Percentiles rank a stretch among this genome's conserved stretches.
These are phyloP conservation scores for Aspergillus thermomutatus DNA, from an alignment of 2,329 filamentous ascomycete species.

Conservation along the genomic window DNA sequence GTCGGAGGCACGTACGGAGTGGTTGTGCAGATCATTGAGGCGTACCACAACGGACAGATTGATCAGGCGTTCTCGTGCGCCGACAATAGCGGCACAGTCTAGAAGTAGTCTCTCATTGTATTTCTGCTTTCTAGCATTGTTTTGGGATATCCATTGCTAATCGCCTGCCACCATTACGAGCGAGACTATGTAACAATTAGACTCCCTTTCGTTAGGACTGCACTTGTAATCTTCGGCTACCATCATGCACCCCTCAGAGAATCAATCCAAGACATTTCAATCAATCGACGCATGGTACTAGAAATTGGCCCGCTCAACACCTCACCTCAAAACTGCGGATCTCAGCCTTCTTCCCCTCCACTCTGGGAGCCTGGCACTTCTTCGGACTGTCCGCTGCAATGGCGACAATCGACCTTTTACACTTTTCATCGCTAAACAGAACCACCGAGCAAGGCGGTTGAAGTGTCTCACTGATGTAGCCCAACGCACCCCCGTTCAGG, in stretches of 20 bases:
- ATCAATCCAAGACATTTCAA: too few species aligned
- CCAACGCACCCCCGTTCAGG: conserved; percentile 11
- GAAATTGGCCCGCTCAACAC: background rate
- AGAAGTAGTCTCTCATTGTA: background rate
- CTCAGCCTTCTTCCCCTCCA: background rate
- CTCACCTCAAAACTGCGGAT: background rate
- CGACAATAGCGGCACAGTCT: background rate
- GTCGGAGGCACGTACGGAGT: background rate
- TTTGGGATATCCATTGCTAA: background rate
- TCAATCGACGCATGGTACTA: too few species aligned
- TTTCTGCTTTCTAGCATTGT: too few species aligned
- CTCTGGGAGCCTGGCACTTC: background rate
- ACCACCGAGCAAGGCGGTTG: background rate
- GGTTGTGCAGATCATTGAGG: background rate
- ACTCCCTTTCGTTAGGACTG: too few species aligned
- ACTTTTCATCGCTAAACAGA: conserved; percentile 4
- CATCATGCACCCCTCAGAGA: too few species aligned
- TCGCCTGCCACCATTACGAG: too few species aligned
- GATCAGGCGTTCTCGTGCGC: background rate
- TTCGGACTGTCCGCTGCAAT: background rate
- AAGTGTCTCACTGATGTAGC: conserved; percentile 4
- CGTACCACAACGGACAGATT: background rate
- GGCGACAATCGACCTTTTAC: background rate
- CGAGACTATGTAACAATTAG: too few species aligned
- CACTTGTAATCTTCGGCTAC: too few species aligned